Evolutionary conservation across 371 early-diverging fungal genomes (phyloP).

Genomic region (Neoconidiobolus thromboides): DNA sequence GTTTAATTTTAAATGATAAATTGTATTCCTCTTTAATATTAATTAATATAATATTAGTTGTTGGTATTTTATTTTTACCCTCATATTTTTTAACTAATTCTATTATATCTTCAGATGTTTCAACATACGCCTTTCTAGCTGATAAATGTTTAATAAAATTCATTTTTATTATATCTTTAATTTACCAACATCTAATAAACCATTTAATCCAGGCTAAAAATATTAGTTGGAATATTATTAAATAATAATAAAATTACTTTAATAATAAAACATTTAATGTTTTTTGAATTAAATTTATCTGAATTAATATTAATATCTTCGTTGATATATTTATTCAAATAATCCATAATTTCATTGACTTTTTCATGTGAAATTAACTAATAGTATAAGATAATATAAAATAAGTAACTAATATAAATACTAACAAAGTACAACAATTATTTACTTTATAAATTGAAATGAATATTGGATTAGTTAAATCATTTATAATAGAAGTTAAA

Average conservation of each 20-base stretch:
- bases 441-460: background rate
- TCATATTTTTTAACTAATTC: slow-evolving; percentile 38
- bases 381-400: slow-evolving; percentile 27
- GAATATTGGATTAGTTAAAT: slow-evolving; percentile 15
- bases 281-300: background rate
- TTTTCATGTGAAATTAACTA: slow-evolving; percentile 18
- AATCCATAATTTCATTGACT: slow-evolving; percentile 13
- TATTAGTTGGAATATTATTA: slow-evolving; percentile 53
- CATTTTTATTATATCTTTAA: slow-evolving; percentile 6
- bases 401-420: background rate
- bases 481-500: slow-evolving; percentile 20
- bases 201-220: slow-evolving; percentile 68
- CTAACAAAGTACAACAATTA: slow-evolving; percentile 19
- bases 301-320: slow-evolving; percentile 25
- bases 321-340: slow-evolving; percentile 30
- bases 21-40: slow-evolving; percentile 30
- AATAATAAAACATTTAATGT: slow-evolving; percentile 23
- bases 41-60: slow-evolving; percentile 12
- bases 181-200: slow-evolving; percentile 74
- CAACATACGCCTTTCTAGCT: slow-evolving; percentile 45
- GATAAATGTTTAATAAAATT: background rate
- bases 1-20: slow-evolving; percentile 41
- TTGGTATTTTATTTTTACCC: slow-evolving; percentile 14
- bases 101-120: slow-evolving; percentile 64
- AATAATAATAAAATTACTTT: slow-evolving; percentile 51